Evolutionary conservation across 306 rosid species (phyloP).

Genomic region (Chamaecrista fasciculata): DNA sequence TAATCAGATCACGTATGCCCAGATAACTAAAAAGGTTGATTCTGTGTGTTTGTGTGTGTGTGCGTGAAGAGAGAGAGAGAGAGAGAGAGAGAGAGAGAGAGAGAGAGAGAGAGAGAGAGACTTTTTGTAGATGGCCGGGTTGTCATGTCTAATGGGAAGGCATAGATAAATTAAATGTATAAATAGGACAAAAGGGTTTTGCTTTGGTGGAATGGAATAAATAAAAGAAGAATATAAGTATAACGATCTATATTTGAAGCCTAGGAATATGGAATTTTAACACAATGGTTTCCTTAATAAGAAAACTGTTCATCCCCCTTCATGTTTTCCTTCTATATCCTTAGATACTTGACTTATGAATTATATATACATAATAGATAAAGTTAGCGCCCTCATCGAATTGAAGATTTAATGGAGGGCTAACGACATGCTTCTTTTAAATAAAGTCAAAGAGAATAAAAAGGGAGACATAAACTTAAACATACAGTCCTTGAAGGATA

Average conservation of each 20-base stretch:
- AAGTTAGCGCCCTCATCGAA: no score
- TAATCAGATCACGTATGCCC: neutral
- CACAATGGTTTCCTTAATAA: neutral
- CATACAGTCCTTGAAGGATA: no score
- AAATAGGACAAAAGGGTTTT: conserved; percentile 23
- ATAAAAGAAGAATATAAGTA: conserved; percentile 22
- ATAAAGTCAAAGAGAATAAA: no score
- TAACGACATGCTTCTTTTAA: neutral
- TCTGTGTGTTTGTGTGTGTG: neutral
- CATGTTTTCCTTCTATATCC: no score
- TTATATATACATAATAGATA: no score
- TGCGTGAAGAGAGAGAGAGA: no score
- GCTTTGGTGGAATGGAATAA: conserved; percentile 34
- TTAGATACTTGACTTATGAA: no score
- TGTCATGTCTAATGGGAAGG: conserved; percentile 30
- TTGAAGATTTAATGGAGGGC: no score
- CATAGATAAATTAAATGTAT: no score
- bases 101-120: no score
- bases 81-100: no score
- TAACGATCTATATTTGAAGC: conserved; percentile 28
- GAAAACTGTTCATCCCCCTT: neutral
- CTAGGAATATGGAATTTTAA: conserved; percentile 24
- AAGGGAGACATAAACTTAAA: no score
- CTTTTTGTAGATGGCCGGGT: neutral
- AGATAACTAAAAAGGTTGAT: conserved; percentile 6